These are phyloP conservation scores for Prillingera fragicola DNA, from an alignment of 1,284 basidiomycete genomes.

Conservation along the genomic window DNA sequence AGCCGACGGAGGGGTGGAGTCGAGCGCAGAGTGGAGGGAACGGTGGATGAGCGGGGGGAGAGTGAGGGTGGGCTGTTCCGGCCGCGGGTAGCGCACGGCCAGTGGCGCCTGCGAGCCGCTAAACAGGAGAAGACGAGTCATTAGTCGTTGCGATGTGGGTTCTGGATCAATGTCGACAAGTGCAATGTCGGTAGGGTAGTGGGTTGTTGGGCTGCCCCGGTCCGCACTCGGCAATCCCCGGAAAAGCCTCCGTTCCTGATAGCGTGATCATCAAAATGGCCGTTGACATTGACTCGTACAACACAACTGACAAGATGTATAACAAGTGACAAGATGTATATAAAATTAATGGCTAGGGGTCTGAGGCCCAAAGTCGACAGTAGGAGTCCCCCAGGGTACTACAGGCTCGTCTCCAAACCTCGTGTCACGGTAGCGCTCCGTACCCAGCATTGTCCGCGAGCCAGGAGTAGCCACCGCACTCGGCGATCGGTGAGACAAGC, in stretches of 20 bases:
- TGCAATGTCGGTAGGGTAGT: not conserved
- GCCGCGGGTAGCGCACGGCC: constrained; percentile 36
- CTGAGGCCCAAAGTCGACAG: constrained; percentile 19
- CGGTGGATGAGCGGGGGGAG: constrained; percentile 44
- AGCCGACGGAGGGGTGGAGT: constrained; percentile 23
- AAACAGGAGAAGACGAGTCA: constrained; percentile 33
- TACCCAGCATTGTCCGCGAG: constrained; percentile 41
- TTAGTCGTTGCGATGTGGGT: constrained; percentile 5
- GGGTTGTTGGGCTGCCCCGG: too few species aligned
- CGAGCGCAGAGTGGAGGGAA: constrained; percentile 42
- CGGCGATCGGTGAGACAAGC: constrained; percentile 11
- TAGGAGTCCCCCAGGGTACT: constrained; percentile 29
- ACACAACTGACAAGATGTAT: not conserved
- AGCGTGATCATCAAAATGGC: too few species aligned
- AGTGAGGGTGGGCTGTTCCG: constrained; percentile 29
- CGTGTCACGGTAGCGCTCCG: constrained; percentile 42
- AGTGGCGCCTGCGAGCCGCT: constrained; percentile 43
- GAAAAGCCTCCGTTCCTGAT: too few species aligned
- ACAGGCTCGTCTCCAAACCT: constrained; percentile 42
- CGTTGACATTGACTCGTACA: too few species aligned
- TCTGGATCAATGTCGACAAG: not conserved
- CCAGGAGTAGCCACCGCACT: constrained; percentile 27
- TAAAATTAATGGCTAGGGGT: constrained; percentile 4
- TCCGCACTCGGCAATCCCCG: too few species aligned
- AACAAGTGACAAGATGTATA: not conserved